Base-by-base conservation (phyloP, 1,284 basidiomycete genomes). In the Coniophora puteana region DNA sequence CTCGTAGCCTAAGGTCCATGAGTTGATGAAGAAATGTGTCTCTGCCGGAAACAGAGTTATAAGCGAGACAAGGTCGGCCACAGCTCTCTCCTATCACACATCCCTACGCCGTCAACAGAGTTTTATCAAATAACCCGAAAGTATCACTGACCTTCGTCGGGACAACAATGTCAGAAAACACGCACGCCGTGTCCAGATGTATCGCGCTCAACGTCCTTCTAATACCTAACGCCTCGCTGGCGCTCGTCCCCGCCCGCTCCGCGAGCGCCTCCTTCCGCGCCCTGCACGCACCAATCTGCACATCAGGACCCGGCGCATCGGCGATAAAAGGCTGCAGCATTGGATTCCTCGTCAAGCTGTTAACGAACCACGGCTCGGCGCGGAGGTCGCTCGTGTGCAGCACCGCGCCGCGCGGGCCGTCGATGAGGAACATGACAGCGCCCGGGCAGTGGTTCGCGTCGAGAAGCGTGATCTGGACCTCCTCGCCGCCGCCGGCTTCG, bases 401-500 rank as follows among this genome's bases (percentile, higher is more conserved):
- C 14, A 96, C 70, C 0, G 89, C 73, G 5, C 83, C 81, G 34
- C 74, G 60, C 2, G 64, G 36, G 5, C 91, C 89, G 55, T 92
- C 87, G 40, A 96, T 79, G 13, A 96, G 74, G 60, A 89, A 94
- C 93, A 97, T 96, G 22, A 90, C 80, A 0, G 90, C 84, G 1
- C 94, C 94, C 8, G 91, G 92, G 60, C 93, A 96, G 58, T 97
- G 94, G 56, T 97, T 97, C 2, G 94, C 93, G 51, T 94, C 88
- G 12, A 97, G 65, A 3, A 90, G 71, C 0, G 92, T 95, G 44
- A 96, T 74, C 0, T 69, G 81, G 3, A 93, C 77, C 1, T 58
- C 62, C 43, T 83, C 76, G 8, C 68, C 67, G 5, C 76, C 69
- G 7, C 67, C 71, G 16, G 93, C 64, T 14, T 81, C 76, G 30